phyloP scores from a whole-genome alignment of 805 yeast species.

The Suhomyces sp. region DNA sequence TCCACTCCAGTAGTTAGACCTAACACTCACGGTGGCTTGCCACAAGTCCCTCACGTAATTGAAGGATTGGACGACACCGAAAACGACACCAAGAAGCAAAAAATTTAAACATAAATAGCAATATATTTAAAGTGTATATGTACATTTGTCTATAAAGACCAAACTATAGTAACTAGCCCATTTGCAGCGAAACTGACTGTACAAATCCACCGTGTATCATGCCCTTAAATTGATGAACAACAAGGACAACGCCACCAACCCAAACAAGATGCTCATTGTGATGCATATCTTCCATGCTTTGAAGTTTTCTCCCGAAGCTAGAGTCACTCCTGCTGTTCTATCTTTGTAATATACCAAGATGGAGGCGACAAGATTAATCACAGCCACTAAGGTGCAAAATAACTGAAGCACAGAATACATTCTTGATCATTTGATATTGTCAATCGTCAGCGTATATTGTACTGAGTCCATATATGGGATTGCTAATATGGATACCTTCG shows the following conservation, averaged over 20 bases:
- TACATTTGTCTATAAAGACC: neutral
- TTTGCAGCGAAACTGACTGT: neutral
- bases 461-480: neutral
- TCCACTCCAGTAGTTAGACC: conserved; percentile 30
- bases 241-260: conserved; percentile 13
- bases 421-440: neutral
- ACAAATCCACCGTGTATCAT: neutral
- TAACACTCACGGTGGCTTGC: conserved; percentile 2
- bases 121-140: neutral
- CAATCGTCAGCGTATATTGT: neutral
- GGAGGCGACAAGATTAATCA: conserved; percentile 15
- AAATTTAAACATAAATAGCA: neutral
- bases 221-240: conserved; percentile 5
- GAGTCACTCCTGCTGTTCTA: conserved; percentile 9
- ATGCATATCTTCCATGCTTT: conserved; percentile 18
- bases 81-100: conserved; percentile 3
- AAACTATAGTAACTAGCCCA: neutral
- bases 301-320: conserved; percentile 17
- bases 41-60: conserved; percentile 9
- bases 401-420: conserved; percentile 7
- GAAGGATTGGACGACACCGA: conserved; percentile 10
- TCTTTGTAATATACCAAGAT: conserved; percentile 15
- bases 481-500: neutral
- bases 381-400: conserved; percentile 16
- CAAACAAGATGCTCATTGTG: conserved; percentile 17